phyloP scores from a whole-genome alignment of 1,284 basidiomycete species.

The Wolfiporia cocos region DNA sequence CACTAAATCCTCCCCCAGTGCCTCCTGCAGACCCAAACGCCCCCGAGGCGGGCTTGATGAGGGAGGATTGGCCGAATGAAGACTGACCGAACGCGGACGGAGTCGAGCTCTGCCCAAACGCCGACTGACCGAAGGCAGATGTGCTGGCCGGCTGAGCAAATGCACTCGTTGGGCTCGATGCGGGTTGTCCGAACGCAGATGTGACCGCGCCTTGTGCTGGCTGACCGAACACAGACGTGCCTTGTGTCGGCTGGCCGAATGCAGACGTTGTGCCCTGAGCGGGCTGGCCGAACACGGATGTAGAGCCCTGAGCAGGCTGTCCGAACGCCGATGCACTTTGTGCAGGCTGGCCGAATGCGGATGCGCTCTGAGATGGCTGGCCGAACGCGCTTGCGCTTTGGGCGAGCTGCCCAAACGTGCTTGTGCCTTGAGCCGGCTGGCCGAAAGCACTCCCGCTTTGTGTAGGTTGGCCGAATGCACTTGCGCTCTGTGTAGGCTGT shows the following conservation, averaged over 20 bases:
- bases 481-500: constrained; percentile 15
- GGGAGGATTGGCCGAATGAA: constrained; percentile 20
- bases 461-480: constrained; percentile 29
- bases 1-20: constrained; percentile 19
- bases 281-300: constrained; percentile 25
- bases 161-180: constrained; percentile 14
- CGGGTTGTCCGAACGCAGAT: constrained; percentile 23
- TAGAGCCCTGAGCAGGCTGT: constrained; percentile 12
- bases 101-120: constrained; percentile 6
- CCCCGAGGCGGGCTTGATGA: constrained; percentile 29
- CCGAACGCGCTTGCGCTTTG: constrained; percentile 25
- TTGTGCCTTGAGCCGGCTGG: constrained; percentile 18
- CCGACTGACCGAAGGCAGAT: constrained; percentile 26
- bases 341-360: constrained; percentile 26
- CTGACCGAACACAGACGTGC: constrained; percentile 30
- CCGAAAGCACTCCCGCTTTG: constrained; percentile 27
- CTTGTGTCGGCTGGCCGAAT: constrained; percentile 20
- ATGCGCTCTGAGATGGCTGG: constrained; percentile 16
- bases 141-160: constrained; percentile 19
- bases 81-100: constrained; percentile 25
- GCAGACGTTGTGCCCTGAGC: constrained; percentile 17
- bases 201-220: constrained; percentile 25
- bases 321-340: constrained; percentile 22
- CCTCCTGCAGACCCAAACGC: constrained; percentile 23
- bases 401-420: constrained; percentile 20